Evolutionary conservation across 345 rosid species (phyloP), one percentile per base, ranked within the genome.

Genomic region (Reutealis trisperma): DNA sequence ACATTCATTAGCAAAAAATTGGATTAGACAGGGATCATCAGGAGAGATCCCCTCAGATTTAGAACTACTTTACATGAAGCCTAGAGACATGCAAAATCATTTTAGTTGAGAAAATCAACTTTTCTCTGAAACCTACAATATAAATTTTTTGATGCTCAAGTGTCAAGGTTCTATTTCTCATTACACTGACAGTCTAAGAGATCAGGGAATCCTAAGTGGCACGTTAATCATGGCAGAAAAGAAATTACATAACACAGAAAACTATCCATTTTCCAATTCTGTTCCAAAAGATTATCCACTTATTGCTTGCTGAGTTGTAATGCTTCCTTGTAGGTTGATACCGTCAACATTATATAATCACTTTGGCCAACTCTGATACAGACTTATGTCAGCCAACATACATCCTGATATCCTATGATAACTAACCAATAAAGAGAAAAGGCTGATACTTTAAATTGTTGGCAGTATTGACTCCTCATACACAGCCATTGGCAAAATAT

Each of bases 381-480:
- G 34, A 61, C 9, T 37, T 57, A 0, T 55, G n/a, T 4, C 63
- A 30, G 30, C 16, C 27, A 16, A n/a, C 4, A 18, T 18, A n/a
- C 73, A 70, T 51, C 22, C 18, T 42, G 0, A 42, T 8, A 42
- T 42, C 9, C 45, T 42, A 42, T 11, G 10, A 19, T 71, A 52
- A 30, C 34, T 37, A 57, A 72, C 67, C 75, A 72, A 60, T 44
- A 52, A 58, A 25, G 67, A 45, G 67, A 19, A 44, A 27, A 44
- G 67, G 54, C 32, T 61, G 18, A 12, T 15, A 61, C 30, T 61
- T 24, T 61, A 25, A 9, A 61, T 5, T 61, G 65, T 25, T 27
- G 8, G 21, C 5, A 63, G 13, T 16, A 1, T 63, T 30, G 42
- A 12, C 15, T 63, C 9, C 42, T 13, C 45, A 49, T 8, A 61